Percentiles rank a stretch among this genome's conserved stretches.
phyloP scores from a whole-genome alignment of 169 alveolate genomes.

The Eimeria tenella region DNA sequence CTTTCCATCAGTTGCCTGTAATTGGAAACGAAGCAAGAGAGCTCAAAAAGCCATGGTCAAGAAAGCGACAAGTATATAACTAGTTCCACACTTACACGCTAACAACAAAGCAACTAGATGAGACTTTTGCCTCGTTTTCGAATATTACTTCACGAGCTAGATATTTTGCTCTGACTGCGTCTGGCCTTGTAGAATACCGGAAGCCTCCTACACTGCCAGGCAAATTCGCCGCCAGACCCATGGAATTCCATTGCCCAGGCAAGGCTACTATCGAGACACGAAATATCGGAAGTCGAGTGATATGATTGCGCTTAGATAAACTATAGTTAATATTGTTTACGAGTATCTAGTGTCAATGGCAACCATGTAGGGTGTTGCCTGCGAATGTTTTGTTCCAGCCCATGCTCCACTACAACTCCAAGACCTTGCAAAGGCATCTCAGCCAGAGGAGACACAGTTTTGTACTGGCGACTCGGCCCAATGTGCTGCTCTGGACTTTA shows the following conservation, averaged over 20 bases:
- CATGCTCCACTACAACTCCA: constrained; percentile 26
- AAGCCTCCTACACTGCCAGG: not conserved
- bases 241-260: constrained; percentile 66
- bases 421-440: constrained; percentile 18
- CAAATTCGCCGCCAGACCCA: constrained; percentile 9
- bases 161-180: not conserved
- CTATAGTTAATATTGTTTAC: not conserved
- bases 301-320: not conserved
- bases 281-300: not conserved
- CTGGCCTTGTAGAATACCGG: constrained; percentile 36
- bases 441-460: constrained; percentile 18
- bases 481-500: constrained; percentile 28
- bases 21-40: constrained; percentile 51
- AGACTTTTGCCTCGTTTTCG: not conserved
- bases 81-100: not conserved
- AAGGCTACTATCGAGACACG: not conserved
- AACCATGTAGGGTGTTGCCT: not conserved
- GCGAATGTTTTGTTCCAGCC: constrained; percentile 35
- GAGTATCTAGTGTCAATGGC: not conserved
- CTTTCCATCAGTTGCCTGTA: constrained; percentile 12
- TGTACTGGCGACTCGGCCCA: constrained; percentile 44
- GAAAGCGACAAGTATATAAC: constrained; percentile 44
- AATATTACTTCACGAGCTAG: not conserved
- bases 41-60: constrained; percentile 35
- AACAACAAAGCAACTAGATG: not conserved